phyloP scores from a whole-genome alignment of 352 stramenopile genomes.

The Phytophthora parvispora region DNA sequence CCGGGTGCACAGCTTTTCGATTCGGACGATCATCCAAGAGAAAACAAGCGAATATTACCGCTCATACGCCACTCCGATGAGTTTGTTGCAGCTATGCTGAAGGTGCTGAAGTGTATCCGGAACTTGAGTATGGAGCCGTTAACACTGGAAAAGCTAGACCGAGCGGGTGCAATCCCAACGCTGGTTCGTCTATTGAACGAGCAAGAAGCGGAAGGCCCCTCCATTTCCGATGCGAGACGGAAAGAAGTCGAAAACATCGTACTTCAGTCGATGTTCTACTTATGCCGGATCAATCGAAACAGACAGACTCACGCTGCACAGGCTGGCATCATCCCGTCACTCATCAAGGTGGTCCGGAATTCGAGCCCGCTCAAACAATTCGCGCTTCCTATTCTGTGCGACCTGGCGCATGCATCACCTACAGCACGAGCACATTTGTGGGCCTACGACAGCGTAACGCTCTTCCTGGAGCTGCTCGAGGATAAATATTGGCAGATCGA shows the following conservation, averaged over 20 bases:
- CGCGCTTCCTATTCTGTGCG: constrained; percentile 92
- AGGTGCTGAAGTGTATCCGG: constrained; percentile 86
- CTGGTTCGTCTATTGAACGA: constrained; percentile 86
- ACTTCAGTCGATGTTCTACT: constrained; percentile 94
- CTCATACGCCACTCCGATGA: constrained; percentile 49
- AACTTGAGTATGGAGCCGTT: constrained; percentile 94
- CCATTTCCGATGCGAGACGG: constrained; percentile 47
- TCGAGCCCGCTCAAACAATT: constrained; percentile 93
- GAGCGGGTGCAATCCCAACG: constrained; percentile 87
- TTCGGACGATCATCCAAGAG: neutral
- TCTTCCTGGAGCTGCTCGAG: constrained; percentile 91
- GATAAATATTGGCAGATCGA: constrained; percentile 94
- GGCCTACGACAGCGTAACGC: constrained; percentile 77
- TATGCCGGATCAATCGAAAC: constrained; percentile 94
- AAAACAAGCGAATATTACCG: constrained; percentile 18
- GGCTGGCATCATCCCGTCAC: constrained; percentile 91
- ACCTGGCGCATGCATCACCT: constrained; percentile 92
- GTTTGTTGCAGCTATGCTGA: constrained; percentile 75
- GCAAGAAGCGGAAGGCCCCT: constrained; percentile 35
- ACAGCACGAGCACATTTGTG: constrained; percentile 89
- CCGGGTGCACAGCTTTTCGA: constrained; percentile 29
- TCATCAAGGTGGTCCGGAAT: constrained; percentile 88
- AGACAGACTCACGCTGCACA: constrained; percentile 91
- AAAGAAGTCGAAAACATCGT: constrained; percentile 94
- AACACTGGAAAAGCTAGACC: constrained; percentile 91